phyloP scores from a whole-genome alignment of 768 basidiomycete genomes.

The Boletus sp. region DNA sequence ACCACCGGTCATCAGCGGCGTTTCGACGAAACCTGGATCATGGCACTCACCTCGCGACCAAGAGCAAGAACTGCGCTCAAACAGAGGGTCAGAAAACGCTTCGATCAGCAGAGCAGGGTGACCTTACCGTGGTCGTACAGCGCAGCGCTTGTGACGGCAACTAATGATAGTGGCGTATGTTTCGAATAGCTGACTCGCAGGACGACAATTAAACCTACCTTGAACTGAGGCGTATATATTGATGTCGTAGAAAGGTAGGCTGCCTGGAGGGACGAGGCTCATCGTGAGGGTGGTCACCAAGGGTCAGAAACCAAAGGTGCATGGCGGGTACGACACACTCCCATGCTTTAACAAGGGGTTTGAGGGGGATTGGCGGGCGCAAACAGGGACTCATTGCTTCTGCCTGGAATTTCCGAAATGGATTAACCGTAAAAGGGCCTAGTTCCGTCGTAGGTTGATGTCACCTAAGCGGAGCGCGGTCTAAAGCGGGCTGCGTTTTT shows the following conservation, averaged over 20 bases:
- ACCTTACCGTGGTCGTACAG: slow-evolving; percentile 30
- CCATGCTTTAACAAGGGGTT: slow-evolving; percentile 14
- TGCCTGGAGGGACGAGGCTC: slow-evolving; percentile 22
- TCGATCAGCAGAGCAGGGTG: not conserved
- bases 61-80: slow-evolving; percentile 21
- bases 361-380: not conserved
- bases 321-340: not conserved
- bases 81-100: not conserved
- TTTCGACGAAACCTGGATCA: not conserved
- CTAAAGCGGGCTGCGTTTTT: not conserved
- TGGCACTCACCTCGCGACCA: slow-evolving; percentile 26
- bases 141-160: slow-evolving; percentile 28
- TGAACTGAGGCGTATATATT: slow-evolving; percentile 22
- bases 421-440: slow-evolving; percentile 9
- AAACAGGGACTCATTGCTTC: slow-evolving; percentile 5
- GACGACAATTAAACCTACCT: slow-evolving; percentile 9
- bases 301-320: slow-evolving; percentile 1
- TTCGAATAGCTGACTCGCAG: not conserved
- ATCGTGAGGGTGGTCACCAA: slow-evolving; percentile 11
- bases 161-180: slow-evolving; percentile 14
- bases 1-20: not conserved
- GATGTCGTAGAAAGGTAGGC: not conserved
- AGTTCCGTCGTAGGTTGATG: not conserved
- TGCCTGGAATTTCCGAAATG: slow-evolving; percentile 4
- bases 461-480: not conserved